These are phyloP conservation scores for Blastocrithidia nonstop DNA, from an alignment of 208 protist genomes.

Conservation along the genomic window DNA sequence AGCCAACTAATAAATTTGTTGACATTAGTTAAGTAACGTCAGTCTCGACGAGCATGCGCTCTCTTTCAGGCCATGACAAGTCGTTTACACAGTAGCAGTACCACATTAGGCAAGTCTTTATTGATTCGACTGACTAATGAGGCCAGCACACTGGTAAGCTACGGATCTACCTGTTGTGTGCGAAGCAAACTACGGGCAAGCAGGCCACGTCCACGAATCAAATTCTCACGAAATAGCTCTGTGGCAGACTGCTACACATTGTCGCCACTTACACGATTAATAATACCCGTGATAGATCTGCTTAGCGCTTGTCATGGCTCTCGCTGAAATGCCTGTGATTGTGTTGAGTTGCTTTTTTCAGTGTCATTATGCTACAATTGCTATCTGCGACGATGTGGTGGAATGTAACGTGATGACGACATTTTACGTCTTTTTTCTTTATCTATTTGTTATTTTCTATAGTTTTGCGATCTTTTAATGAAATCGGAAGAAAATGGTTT, in stretches of 20 bases:
- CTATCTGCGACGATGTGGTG: too few relatives aligned
- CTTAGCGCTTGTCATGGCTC: slow-evolving; percentile 93
- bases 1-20: slow-evolving; percentile 51
- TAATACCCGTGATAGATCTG: slow-evolving; percentile 94
- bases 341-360: slow-evolving; percentile 6
- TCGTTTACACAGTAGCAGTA: slow-evolving; percentile 88
- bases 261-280: slow-evolving; percentile 93
- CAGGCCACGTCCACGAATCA: slow-evolving; percentile 94
- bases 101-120: slow-evolving; percentile 93
- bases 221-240: slow-evolving; percentile 96
- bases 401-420: slow-evolving; percentile 51
- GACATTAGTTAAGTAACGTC: slow-evolving; percentile 57
- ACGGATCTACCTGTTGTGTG: slow-evolving; percentile 88
- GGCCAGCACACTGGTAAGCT: slow-evolving; percentile 92
- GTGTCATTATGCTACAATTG: too few relatives aligned
- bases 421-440: background rate
- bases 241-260: slow-evolving; percentile 89
- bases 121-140: slow-evolving; percentile 94
- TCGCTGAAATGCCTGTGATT: slow-evolving; percentile 55
- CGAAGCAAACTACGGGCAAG: slow-evolving; percentile 88
- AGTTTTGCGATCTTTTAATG: too few relatives aligned
- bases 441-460: background rate
- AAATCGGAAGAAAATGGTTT: too few relatives aligned
- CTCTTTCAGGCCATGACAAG: slow-evolving; percentile 84
- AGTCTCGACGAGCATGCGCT: slow-evolving; percentile 84